Evolutionary conservation across 371 early-diverging fungal genomes (phyloP), one percentile per base, ranked within the genome.

Genomic region (Lichtheimia ramosa): DNA sequence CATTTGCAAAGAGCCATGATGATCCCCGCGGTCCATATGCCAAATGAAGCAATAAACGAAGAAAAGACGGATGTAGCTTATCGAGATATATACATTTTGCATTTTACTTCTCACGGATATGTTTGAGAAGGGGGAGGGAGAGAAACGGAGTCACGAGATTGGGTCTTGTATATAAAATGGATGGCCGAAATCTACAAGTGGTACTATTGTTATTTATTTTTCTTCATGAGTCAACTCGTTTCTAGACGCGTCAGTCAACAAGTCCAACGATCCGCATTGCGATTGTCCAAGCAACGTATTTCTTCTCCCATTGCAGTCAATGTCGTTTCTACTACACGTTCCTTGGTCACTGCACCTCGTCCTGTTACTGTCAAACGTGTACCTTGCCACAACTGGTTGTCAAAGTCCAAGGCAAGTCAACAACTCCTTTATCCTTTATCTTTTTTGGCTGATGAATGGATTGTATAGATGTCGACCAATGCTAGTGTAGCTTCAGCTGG

Each of bases 401-500:
- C 63, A 43, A 41, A 62, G 21, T 25, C 64, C 20, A 61, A 51
- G 51, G 43, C 46, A 48, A 21, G 21, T 42, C 40, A 43, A 7
- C 16, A 27, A 1, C 10, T 0, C 3, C 43, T 3, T 27, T 48
- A 10, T 54, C 49, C 56, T 57, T 16, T 25, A 59, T 42, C 15
- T 51, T 49, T 8, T 13, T 16, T 48, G n/a, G 41, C 16, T 39
- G 28, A 20, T 42, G 20, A 63, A 78, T 73, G 71, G 73, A 5
- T 8, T 8, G n/a, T n/a, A n/a, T 34, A 34, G 34, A 34, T 34
- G 34, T 34, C 34, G 10, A 34, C 34, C 34, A 34, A 10, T 34
- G 34, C 34, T 73, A 71, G 75, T 24, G 75, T 74, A n/a, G 64
- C 74, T n/a, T 50, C 71, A 49, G 66, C 64, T 27, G 63, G 61